Evolutionary conservation across 2,329 filamentous ascomycete genomes (phyloP).

Genomic region (Calonectria hongkongensis): DNA sequence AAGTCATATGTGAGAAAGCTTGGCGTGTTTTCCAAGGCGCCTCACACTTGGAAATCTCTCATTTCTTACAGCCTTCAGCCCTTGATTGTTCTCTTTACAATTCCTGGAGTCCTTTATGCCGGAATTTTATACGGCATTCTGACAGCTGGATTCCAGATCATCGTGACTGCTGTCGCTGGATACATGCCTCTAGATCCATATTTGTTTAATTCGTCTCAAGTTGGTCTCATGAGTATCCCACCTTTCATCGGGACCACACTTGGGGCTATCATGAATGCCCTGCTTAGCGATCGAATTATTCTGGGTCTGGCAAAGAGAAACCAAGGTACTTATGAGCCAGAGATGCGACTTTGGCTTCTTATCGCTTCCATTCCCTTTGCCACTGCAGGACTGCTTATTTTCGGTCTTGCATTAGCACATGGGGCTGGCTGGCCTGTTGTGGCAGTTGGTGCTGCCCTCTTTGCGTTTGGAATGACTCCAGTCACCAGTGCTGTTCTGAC

Average conservation of each 20-base stretch:
- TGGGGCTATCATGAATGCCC: slow-evolving; percentile 57
- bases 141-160: slow-evolving; percentile 5
- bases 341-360: slow-evolving; percentile 64
- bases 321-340: slow-evolving; percentile 65
- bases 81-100: slow-evolving; percentile 29
- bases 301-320: slow-evolving; percentile 60
- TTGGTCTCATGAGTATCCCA: slow-evolving; percentile 63
- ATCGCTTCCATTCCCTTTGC: slow-evolving; percentile 22
- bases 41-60: not conserved
- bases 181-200: slow-evolving; percentile 54
- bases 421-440: slow-evolving; percentile 44
- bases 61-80: slow-evolving; percentile 21
- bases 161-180: slow-evolving; percentile 6
- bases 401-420: slow-evolving; percentile 26
- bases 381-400: slow-evolving; percentile 26
- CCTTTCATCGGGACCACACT: slow-evolving; percentile 63
- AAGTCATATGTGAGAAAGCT: slow-evolving; percentile 1
- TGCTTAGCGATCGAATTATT: slow-evolving; percentile 60
- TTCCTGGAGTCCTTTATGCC: slow-evolving; percentile 33
- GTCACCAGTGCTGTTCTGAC: slow-evolving; percentile 60
- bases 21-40: not conserved
- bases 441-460: slow-evolving; percentile 61
- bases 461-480: slow-evolving; percentile 59
- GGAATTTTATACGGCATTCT: slow-evolving; percentile 30
- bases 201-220: slow-evolving; percentile 60